Evolutionary conservation across 2,329 filamentous ascomycete species (phyloP), one percentile per base, ranked within the genome.

Genomic region (Cytospora leucostoma): DNA sequence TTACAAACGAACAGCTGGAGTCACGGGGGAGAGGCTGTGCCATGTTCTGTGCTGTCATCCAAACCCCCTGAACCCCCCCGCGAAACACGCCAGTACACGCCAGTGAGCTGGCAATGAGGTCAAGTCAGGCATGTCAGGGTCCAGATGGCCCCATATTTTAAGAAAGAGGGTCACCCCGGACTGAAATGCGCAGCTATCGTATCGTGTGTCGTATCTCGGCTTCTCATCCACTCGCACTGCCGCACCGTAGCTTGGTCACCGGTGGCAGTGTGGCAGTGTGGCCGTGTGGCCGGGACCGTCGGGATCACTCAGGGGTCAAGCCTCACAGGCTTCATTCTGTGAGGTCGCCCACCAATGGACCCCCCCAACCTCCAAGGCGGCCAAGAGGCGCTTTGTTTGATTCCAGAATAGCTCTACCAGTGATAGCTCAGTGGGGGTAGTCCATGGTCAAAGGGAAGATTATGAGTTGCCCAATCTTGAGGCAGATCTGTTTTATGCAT

Each of bases 1-100:
- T 32, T 47, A 34, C 33, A 50, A 33, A 17, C 12, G 37, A 49
- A 21, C 49, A 27, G 55, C 55, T 40, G 32, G 55, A 33, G 72
- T 79, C 68, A 78, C 76, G 4, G 73, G 74, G 3, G 76, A 79
- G 40, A 76, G 79, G 59, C 77, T 76, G 3, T 69, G 70, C 3
- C 70, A 72, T 37, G 78, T 79, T 19, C 67, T 79, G 1, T 79
- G 77, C 77, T 75, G 76, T 1, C 74, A 77, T 21, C 37, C 4
- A 3, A 12, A 44, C 17, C 6, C n/a, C 4, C n/a, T 8, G 7
- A n/a, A 47, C 27, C 27, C 27, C 27, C 27, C 27, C 27, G 27
- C 27, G 27, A 27, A 27, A 27, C 27, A 27, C 27, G 27, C 27
- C 27, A 27, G 27, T 27, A 47, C 44, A 47, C 44, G n/a, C 44